phyloP scores from a whole-genome alignment of 768 basidiomycete species.

The Lactarius indigo region DNA sequence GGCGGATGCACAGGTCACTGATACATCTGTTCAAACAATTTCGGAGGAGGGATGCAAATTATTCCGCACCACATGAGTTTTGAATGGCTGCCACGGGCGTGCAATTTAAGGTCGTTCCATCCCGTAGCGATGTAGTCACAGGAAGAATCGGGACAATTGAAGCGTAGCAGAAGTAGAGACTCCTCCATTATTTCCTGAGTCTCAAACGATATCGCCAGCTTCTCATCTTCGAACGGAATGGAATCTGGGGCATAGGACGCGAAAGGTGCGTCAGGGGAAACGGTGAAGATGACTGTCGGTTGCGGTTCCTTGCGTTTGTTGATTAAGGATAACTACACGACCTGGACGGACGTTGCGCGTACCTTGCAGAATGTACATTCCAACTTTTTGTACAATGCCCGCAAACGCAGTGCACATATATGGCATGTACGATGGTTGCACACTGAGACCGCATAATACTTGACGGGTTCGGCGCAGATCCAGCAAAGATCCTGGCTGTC shows the following conservation, averaged over 20 bases:
- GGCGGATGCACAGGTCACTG: conserved; percentile 82
- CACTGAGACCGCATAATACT: conserved; percentile 81
- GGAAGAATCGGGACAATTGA: conserved; percentile 85
- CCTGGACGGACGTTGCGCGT: conserved; percentile 23
- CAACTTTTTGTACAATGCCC: conserved; percentile 89
- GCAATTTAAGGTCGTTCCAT: conserved; percentile 87
- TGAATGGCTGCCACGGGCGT: conserved; percentile 71
- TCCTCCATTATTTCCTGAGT: conserved; percentile 94
- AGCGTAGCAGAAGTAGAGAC: conserved; percentile 83
- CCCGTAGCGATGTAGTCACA: conserved; percentile 84
- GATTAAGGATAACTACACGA: neutral
- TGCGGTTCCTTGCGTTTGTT: conserved; percentile 57
- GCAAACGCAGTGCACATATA: conserved; percentile 81
- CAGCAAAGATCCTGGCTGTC: conserved; percentile 54
- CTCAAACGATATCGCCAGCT: conserved; percentile 82
- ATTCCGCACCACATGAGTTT: conserved; percentile 75
- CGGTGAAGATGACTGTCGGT: conserved; percentile 69
- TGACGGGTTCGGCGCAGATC: conserved; percentile 94
- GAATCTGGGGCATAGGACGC: conserved; percentile 51
- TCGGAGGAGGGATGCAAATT: neutral
- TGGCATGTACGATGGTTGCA: conserved; percentile 97
- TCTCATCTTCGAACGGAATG: conserved; percentile 64
- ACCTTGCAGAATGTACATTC: conserved; percentile 98
- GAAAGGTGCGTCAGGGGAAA: conserved; percentile 58
- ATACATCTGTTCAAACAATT: neutral